These are phyloP conservation scores for Irpex rosettiformis DNA, from an alignment of 1,284 basidiomycete genomes.

Conservation along the genomic window DNA sequence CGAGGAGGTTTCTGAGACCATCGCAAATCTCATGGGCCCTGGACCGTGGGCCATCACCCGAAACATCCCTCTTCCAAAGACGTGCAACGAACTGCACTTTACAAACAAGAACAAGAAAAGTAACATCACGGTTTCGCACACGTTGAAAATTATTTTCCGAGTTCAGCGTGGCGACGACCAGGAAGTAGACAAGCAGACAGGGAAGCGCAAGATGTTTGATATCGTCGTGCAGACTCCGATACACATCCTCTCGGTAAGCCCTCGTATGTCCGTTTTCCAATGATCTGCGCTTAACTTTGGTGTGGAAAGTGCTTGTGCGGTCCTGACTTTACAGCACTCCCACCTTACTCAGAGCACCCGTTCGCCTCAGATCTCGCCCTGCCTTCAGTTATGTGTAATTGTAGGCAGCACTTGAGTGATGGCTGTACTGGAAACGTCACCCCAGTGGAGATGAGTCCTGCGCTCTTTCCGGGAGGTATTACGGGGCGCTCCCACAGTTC, in stretches of 20 bases:
- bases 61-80: conserved; percentile 52
- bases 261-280: background rate
- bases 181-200: conserved; percentile 60
- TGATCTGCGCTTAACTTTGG: background rate
- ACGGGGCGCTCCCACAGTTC: background rate
- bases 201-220: conserved; percentile 82
- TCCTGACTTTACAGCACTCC: conserved; percentile 73
- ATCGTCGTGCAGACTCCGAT: conserved; percentile 87
- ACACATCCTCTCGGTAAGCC: conserved; percentile 73
- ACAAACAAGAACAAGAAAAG: conserved; percentile 82
- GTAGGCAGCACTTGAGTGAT: background rate
- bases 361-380: background rate
- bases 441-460: background rate
- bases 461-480: background rate
- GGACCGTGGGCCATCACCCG: conserved; percentile 71
- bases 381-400: background rate
- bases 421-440: background rate
- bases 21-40: conserved; percentile 65
- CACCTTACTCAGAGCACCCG: conserved; percentile 50
- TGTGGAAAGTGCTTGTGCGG: conserved; percentile 70
- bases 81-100: conserved; percentile 63
- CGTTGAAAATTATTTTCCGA: conserved; percentile 80
- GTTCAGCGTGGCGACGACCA: conserved; percentile 79
- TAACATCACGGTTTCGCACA: conserved; percentile 79
- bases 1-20: conserved; percentile 48